Conservation (phyloP, 805 yeast genomes). For the Wickerhamomyces ciferrii region DNA sequence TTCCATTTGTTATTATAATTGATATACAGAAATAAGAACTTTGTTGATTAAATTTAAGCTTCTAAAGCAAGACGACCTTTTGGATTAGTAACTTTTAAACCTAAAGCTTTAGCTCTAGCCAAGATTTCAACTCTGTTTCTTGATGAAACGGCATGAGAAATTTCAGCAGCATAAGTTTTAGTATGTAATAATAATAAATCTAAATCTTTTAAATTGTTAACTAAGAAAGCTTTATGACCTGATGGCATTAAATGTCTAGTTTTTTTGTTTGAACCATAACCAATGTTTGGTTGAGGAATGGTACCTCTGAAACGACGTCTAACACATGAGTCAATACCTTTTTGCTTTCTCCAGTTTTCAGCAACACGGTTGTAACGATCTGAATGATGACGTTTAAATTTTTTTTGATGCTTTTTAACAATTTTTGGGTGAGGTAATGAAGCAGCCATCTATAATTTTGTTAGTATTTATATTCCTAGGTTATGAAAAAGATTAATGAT, state of each 20-base stretch:
- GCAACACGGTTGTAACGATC: conserved; percentile 98
- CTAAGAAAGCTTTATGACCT: conserved; percentile 97
- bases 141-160: conserved; percentile 97
- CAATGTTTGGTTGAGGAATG: conserved; percentile 98
- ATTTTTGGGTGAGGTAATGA: conserved; percentile 98
- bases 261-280: conserved; percentile 99
- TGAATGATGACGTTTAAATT: conserved; percentile 99
- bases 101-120: conserved; percentile 96
- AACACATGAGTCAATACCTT: conserved; percentile 99
- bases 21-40: not conserved
- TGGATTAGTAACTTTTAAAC: conserved; percentile 99
- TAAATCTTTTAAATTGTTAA: conserved; percentile 88
- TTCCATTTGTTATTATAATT: not conserved
- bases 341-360: conserved; percentile 99
- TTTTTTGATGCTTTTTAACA: conserved; percentile 98
- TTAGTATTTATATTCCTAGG: conserved; percentile 15
- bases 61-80: conserved; percentile 97
- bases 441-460: conserved; percentile 77
- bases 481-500: not conserved
- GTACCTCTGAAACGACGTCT: conserved; percentile 99
- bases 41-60: conserved; percentile 54
- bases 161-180: conserved; percentile 99
- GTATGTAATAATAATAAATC: conserved; percentile 96
- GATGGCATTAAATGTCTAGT: conserved; percentile 94
- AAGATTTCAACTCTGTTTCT: conserved; percentile 96